Base-by-base conservation (phyloP, 2,329 filamentous ascomycete genomes). In the Cercospora citrullina region DNA sequence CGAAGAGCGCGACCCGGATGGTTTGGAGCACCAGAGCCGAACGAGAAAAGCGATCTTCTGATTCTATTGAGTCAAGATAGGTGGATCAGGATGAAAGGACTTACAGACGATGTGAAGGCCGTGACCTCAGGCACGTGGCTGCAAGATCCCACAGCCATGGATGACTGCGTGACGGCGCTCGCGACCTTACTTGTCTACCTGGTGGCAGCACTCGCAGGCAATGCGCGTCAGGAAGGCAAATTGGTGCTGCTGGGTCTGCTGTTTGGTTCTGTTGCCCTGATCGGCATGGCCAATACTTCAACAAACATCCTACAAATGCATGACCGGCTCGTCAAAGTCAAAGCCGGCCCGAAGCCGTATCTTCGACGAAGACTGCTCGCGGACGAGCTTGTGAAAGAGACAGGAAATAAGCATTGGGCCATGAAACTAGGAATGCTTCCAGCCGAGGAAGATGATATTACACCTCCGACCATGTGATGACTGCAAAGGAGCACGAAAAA, bases 91-190 rank as follows among this genome's bases (percentile, higher is more conserved):
- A 80, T 90, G 51, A 81, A 83, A 30, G 88, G 88, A 4, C 74
- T 80, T 4, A 80, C 84, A 7, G 81, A 84, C 33, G 87, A 89
- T 73, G 79, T 90, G 6, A 86, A 86, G 66, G 87, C 87, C 31
- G 81, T 89, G 48, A 89, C 87, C 1, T 83, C 85, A 3, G 84
- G 85, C 3, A 73, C 81, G 30, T 90, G 87, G 87, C 76, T 90
- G 57, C 80, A 82, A 10, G 79, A 83, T 45, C 83, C 85, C 75
- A 86, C 84, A 0, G 77, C 80, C 28, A 58, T 82, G 2, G 84
- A 89, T 70, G 81, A 83, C 31, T 86, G 84, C 72, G 76, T 86
- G 63, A 84, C 85, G 68, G 85, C 85, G 0, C 74, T 79, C 0
- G 83, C 86, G 9, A 88, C 87, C 70, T 71, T 89, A 58, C 79